Evolutionary conservation across 129 eudicot species (phyloP).

Genomic region (Dittrichia graveolens): DNA sequence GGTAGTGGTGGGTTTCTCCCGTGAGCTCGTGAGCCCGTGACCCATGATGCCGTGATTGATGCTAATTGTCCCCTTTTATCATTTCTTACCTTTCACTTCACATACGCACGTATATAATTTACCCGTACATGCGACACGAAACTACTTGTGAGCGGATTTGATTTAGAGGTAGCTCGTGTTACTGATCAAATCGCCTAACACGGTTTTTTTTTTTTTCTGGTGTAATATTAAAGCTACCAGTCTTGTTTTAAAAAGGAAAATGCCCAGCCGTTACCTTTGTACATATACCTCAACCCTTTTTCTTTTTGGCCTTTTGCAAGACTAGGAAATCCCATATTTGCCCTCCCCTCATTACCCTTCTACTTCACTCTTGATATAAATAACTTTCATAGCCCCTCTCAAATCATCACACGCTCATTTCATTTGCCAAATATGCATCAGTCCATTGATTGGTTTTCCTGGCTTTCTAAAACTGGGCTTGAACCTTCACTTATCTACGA

Average conservation of each 20-base stretch:
- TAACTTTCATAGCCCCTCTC: constrained; percentile 22
- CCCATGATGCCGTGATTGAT: constrained; percentile 60
- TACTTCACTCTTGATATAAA: constrained; percentile 20
- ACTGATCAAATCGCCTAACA: too few species aligned
- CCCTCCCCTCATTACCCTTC: constrained; percentile 6
- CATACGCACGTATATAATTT: not conserved
- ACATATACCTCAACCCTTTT: constrained; percentile 21
- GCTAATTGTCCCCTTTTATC: constrained; percentile 22
- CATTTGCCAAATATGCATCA: constrained; percentile 22
- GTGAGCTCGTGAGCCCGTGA: constrained; percentile 45
- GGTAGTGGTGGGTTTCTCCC: constrained; percentile 32
- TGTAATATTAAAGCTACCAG: too few species aligned
- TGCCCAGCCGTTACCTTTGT: too few species aligned
- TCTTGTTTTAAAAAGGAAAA: too few species aligned
- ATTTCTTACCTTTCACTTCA: constrained; percentile 42
- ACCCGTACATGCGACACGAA: too few species aligned
- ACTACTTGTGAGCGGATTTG: too few species aligned
- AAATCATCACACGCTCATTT: constrained; percentile 20
- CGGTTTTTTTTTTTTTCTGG: too few species aligned
- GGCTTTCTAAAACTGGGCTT: constrained; percentile 85
- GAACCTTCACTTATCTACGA: constrained; percentile 80
- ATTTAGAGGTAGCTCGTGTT: too few species aligned
- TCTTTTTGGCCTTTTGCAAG: constrained; percentile 27
- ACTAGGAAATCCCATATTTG: constrained; percentile 27
- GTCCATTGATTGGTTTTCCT: constrained; percentile 83